Percentiles rank a stretch among this genome's conserved stretches.
phyloP scores from a whole-genome alignment of 2,329 filamentous ascomycete genomes.

The Colletotrichum sidae region DNA sequence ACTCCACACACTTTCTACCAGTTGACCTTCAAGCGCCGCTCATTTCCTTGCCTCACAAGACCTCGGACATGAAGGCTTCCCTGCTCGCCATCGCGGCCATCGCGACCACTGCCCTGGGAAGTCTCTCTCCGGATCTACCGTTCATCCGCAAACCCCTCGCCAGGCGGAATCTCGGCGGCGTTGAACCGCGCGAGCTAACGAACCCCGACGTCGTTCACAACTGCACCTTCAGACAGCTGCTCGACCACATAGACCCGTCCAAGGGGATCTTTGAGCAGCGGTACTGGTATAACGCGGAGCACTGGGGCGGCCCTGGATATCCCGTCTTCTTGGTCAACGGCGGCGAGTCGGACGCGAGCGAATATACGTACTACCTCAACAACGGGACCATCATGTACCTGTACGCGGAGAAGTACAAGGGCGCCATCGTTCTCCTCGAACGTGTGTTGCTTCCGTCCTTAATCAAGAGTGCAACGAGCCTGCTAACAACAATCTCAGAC shows the following conservation, averaged over 20 bases:
- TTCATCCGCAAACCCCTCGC: neutral
- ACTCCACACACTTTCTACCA: too few relatives aligned
- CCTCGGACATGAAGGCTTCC: neutral
- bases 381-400: constrained; percentile 17
- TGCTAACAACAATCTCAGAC: constrained; percentile 9
- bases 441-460: neutral
- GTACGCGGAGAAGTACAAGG: constrained; percentile 26
- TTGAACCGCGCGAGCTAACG: neutral
- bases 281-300: constrained; percentile 31
- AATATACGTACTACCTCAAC: constrained; percentile 1
- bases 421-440: constrained; percentile 31
- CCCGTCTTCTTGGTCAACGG: constrained; percentile 31
- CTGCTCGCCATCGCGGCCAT: neutral
- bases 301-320: constrained; percentile 28
- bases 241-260: constrained; percentile 31
- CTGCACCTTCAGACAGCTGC: constrained; percentile 23
- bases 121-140: neutral
- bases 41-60: too few relatives aligned
- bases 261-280: constrained; percentile 32
- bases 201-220: constrained; percentile 1
- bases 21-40: too few relatives aligned
- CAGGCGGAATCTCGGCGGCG: constrained; percentile 2
- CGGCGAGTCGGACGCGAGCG: constrained; percentile 18
- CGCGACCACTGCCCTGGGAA: constrained; percentile 1
- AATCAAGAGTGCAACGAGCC: neutral